Evolutionary conservation across 192 early-diverging fungal species (phyloP), one percentile per base, ranked within the genome.

Genomic region (Coemansia sp.): DNA sequence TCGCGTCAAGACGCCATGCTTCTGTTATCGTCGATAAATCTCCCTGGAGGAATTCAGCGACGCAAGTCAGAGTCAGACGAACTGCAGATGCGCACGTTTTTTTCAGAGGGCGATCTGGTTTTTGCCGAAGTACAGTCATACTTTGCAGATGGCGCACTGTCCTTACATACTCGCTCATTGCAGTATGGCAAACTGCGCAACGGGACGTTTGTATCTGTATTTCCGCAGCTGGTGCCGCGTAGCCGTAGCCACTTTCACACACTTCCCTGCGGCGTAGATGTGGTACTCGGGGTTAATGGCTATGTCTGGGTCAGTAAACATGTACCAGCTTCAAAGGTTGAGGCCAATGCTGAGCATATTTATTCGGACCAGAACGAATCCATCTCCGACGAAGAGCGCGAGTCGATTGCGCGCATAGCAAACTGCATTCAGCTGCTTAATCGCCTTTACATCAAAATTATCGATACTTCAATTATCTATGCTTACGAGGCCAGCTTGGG

Each of bases 41-140:
- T 99, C 42, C 95, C 97, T 6, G 97, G 95, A 50, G 94, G 94
- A 21, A 91, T 98, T 52, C 93, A 95, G 88, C 80, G 95, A 67
- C 86, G 95, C 79, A 95, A 97, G 85, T 91, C 89, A 39, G 97
- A 97, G 74, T 91, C 91, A 0, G 95, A 99, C 78, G 94, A 99
- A 75, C 84, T 98, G 65, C 92, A 95, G 72, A 99, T 99, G 95
- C 87, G 94, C 51, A 88, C 87, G 29, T 95, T 96, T 64, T 94
- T 98, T 76, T 79, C 91, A 17, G 97, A 99, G 54, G 97, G 97
- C 8, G 94, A 99, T 78, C 66, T 96, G 66, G 75, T 98, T 17
- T 93, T 94, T 76, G 95, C 95, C 51, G 93, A 96, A 68, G 88
- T 95, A 23, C 92, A 93, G 76, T 81, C 83, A 8, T 91, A 93